These are phyloP conservation scores for Nicotiana knightiana DNA, from an alignment of 257 asterid genomes.

Conservation along the genomic window DNA sequence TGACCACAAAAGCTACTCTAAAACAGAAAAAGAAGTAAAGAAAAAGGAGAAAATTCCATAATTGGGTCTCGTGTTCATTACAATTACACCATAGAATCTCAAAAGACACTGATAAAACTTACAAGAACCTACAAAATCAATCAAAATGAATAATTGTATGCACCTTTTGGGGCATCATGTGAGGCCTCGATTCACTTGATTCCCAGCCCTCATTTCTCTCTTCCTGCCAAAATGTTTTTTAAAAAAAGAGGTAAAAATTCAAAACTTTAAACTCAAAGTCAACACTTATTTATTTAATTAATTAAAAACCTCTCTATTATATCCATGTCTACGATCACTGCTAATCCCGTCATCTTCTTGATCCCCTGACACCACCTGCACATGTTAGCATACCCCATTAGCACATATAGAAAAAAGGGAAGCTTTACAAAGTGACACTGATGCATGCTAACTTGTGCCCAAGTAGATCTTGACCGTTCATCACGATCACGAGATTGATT, in stretches of 20 bases:
- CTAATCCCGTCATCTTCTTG: slow-evolving; percentile 29
- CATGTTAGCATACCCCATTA: slow-evolving; percentile 15
- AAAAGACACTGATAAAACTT: neutral
- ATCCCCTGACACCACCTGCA: slow-evolving; percentile 68
- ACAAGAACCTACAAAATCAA: neutral
- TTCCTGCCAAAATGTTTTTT: slow-evolving; percentile 23
- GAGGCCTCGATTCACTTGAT: slow-evolving; percentile 26
- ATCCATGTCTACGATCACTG: slow-evolving; percentile 17
- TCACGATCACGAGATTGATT: slow-evolving; percentile 20
- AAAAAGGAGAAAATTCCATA: neutral
- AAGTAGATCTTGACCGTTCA: slow-evolving; percentile 65
- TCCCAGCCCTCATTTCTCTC: slow-evolving; percentile 23
- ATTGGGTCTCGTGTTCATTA: neutral
- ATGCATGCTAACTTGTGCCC: slow-evolving; percentile 62
- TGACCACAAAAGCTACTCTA: neutral
- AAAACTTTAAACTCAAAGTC: neutral
- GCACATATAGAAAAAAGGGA: neutral
- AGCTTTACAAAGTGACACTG: neutral
- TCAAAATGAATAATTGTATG: neutral
- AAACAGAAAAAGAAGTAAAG: neutral
- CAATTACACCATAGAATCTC: neutral
- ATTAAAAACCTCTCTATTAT: slow-evolving; percentile 18
- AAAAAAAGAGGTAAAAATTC: neutral
- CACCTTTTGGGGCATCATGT: slow-evolving; percentile 32
- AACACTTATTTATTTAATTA: neutral